Evolutionary conservation across 2,329 filamentous ascomycete species (phyloP), one percentile per base, ranked within the genome.

Genomic region (Diaporthe caulivora): DNA sequence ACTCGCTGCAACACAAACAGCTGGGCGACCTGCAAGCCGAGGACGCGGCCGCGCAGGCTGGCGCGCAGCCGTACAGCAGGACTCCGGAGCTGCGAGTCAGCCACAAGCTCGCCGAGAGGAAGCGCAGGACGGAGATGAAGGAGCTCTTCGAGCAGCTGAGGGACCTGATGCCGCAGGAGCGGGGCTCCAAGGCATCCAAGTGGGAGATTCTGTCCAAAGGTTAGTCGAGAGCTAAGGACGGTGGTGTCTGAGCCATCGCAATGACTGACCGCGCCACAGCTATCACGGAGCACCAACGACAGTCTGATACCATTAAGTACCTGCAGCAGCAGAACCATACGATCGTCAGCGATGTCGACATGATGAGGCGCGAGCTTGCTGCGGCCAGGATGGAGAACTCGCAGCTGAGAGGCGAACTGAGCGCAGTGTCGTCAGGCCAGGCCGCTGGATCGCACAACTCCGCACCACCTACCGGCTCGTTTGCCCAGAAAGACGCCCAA

Each of bases 121-220:
- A 97, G 84, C 89, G 94, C 51, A 87, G 94, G 75, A 95, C 94
- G 11, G 94, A 97, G 80, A 97, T 97, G 94, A 97, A 97, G 84
- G 92, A 94, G 78, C 84, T 97, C 0, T 97, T 97, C 79, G 94
- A 97, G 77, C 92, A 94, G 77, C 84, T 97, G 11, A 90, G 94
- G 77, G 92, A 93, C 77, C 86, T 95, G 49, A 92, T 96, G 84
- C 94, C 94, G 1, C 93, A 95, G 77, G 94, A 94, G 78, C 90
- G 94, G 21, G 94, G 94, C 1, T 93, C 92, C 31, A 97, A 97
- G 81, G 94, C 94, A 0, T 95, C 93, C 77, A 97, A 97, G 78
- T 97, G 94, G 94, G 94, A 97, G 78, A 95, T 96, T 64, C 81
- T 97, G 21, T 95, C 93, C 3, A 96, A 96, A 86, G 93, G 94